phyloP scores from a whole-genome alignment of 345 rosid genomes.

The Hibiscus mutabilis region DNA sequence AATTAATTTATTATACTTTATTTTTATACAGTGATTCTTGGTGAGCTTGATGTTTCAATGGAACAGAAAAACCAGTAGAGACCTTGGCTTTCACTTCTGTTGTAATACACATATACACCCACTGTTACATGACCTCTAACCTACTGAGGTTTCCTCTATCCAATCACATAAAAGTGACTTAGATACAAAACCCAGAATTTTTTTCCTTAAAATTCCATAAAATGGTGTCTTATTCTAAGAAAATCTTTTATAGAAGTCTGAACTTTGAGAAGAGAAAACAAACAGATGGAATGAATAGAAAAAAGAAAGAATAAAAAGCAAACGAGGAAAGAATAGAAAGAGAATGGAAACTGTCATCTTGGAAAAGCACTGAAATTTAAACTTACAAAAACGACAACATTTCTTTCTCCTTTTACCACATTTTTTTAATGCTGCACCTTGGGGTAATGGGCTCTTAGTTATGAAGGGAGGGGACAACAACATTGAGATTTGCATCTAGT shows the following conservation, averaged over 20 bases:
- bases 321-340: slow-evolving; percentile 42
- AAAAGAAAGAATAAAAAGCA: neutral
- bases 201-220: neutral
- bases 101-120: neutral
- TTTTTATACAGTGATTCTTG: slow-evolving; percentile 9
- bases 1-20: neutral
- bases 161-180: neutral
- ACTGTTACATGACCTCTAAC: slow-evolving; percentile 4
- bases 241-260: slow-evolving; percentile 42
- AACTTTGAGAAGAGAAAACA: neutral
- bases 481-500: slow-evolving; percentile 38
- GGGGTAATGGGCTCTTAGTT: slow-evolving; percentile 29
- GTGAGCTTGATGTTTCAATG: slow-evolving; percentile 18
- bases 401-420: neutral
- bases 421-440: slow-evolving; percentile 29
- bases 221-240: neutral
- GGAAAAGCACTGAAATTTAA: slow-evolving; percentile 39
- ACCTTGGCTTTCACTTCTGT: slow-evolving; percentile 13
- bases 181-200: neutral
- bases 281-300: slow-evolving; percentile 16
- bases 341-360: slow-evolving; percentile 44
- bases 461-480: slow-evolving; percentile 37
- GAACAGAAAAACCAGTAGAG: slow-evolving; percentile 3
- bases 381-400: slow-evolving; percentile 28
- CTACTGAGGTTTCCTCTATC: neutral